Evolutionary conservation across 352 stramenopile species (phyloP).

Genomic region (Pythium rhizo-oryzae): DNA sequence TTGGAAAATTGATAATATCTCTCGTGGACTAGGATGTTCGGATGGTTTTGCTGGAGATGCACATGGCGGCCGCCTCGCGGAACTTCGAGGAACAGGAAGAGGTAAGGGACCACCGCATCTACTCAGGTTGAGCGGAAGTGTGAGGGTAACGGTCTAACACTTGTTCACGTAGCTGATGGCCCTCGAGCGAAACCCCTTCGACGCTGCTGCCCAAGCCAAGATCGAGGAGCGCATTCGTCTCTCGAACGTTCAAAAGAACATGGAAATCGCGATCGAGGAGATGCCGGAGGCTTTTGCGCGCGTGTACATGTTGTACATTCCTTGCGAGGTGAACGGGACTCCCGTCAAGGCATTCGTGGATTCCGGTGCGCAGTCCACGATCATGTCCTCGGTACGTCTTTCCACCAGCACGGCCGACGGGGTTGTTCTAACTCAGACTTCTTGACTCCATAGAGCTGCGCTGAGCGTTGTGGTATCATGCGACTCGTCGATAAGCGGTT

Average conservation of each 20-base stretch:
- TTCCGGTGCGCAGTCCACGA: conserved; percentile 89
- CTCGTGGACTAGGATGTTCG: conserved; percentile 58
- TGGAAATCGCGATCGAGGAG: conserved; percentile 90
- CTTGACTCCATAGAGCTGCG: conserved; percentile 58
- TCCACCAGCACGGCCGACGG: not conserved
- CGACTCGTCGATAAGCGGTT: conserved; percentile 88
- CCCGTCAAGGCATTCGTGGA: conserved; percentile 92
- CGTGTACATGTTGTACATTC: conserved; percentile 91
- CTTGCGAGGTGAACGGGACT: conserved; percentile 81
- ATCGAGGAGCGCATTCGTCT: conserved; percentile 87
- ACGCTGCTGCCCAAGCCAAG: conserved; percentile 71
- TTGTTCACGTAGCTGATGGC: conserved; percentile 30
- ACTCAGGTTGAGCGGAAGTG: not conserved
- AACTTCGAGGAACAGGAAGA: conserved; percentile 85
- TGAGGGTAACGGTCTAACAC: not conserved
- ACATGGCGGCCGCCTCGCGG: conserved; percentile 80
- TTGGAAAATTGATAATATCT: not conserved
- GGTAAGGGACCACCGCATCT: conserved; percentile 23
- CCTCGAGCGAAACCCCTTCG: conserved; percentile 79
- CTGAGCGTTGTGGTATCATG: conserved; percentile 91
- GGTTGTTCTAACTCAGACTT: too few species aligned
- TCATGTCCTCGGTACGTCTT: conserved; percentile 87
- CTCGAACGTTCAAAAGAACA: conserved; percentile 88
- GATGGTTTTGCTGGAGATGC: conserved; percentile 83
- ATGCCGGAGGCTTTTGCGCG: conserved; percentile 87